phyloP scores from a whole-genome alignment of 495 filamentous ascomycete species.

The Podospora comata region DNA sequence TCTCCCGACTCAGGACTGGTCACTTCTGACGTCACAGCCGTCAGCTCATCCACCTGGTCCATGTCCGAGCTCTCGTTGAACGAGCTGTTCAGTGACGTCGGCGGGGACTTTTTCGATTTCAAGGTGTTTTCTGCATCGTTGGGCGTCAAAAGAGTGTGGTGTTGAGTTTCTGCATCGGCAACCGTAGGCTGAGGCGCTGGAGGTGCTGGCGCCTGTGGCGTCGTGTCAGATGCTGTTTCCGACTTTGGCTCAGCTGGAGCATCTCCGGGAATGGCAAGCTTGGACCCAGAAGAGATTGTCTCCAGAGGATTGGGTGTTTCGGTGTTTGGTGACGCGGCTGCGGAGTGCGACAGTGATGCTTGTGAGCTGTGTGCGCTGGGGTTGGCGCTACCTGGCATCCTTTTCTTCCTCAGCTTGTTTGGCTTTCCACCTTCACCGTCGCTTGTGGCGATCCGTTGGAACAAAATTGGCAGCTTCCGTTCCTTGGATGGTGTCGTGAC shows the following conservation, averaged over 20 bases:
- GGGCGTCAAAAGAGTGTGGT: slow-evolving; percentile 25
- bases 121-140: slow-evolving; percentile 50
- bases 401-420: slow-evolving; percentile 84
- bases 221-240: slow-evolving; percentile 35
- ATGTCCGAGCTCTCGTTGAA: slow-evolving; percentile 73
- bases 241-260: slow-evolving; percentile 21
- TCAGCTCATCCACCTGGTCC: slow-evolving; percentile 62
- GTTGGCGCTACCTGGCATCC: slow-evolving; percentile 66
- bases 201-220: slow-evolving; percentile 28
- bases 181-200: not conserved
- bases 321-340: slow-evolving; percentile 36
- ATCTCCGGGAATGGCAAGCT: slow-evolving; percentile 24
- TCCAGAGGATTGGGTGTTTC: slow-evolving; percentile 42
- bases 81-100: slow-evolving; percentile 69
- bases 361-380: slow-evolving; percentile 84
- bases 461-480: slow-evolving; percentile 63
- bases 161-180: not conserved
- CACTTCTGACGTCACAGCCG: slow-evolving; percentile 30
- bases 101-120: slow-evolving; percentile 61
- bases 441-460: slow-evolving; percentile 62
- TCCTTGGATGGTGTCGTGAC: slow-evolving; percentile 66
- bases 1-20: slow-evolving; percentile 55
- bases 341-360: slow-evolving; percentile 59
- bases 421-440: slow-evolving; percentile 65
- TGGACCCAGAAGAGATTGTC: slow-evolving; percentile 28